Percentiles rank a stretch among this genome's conserved stretches.
These are phyloP conservation scores for Hura crepitans DNA, from an alignment of 441 rosid species.

Conservation along the genomic window DNA sequence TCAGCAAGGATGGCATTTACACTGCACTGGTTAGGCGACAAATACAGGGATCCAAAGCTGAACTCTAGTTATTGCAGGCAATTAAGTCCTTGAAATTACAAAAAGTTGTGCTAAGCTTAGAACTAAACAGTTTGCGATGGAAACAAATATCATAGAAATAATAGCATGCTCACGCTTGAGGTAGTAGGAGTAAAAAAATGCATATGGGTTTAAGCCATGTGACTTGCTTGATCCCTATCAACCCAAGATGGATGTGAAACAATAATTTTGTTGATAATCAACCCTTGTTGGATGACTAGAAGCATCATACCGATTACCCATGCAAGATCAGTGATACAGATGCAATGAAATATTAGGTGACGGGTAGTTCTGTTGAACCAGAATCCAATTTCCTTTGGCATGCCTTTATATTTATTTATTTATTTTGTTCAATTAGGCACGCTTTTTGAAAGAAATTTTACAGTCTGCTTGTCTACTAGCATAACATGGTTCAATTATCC, in stretches of 20 bases:
- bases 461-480: too few species aligned
- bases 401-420: too few species aligned
- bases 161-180: background rate
- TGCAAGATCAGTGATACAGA: too few species aligned
- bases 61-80: constrained; percentile 15
- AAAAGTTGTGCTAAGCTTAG: too few species aligned
- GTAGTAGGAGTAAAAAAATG: background rate
- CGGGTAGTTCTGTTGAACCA: background rate
- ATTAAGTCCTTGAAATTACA: background rate
- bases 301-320: background rate
- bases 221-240: background rate
- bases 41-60: constrained; percentile 48
- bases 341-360: too few species aligned
- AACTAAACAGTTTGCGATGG: background rate
- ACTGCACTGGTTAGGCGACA: constrained; percentile 77
- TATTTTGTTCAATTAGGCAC: too few species aligned
- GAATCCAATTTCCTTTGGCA: background rate
- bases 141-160: background rate
- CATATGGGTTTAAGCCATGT: background rate
- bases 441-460: too few species aligned
- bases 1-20: constrained; percentile 55
- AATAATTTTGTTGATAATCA: background rate
- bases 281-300: background rate
- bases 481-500: too few species aligned
- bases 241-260: too few species aligned